Evolutionary conservation across 345 rosid genomes (phyloP), one percentile per base, ranked within the genome.

Genomic region (Citrus maxima): DNA sequence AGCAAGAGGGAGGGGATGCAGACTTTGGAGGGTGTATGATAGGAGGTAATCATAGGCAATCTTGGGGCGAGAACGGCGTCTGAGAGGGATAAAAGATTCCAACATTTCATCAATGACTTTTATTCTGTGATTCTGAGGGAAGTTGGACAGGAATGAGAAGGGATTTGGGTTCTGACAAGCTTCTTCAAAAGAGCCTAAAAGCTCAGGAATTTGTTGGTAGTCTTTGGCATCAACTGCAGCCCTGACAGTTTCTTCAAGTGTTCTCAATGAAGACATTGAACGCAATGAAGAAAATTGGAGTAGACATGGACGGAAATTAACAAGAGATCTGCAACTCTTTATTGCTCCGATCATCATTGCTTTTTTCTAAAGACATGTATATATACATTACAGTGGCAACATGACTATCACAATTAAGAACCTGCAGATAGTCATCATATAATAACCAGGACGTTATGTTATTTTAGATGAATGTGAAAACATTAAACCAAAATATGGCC

Each of bases 31-130:
- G 55, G 87, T 86, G 76, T 89, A 86, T 25, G 86, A 82, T 51
- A 95, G 93, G n/a, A 95, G 93, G 79, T 76, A 87, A 35, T 85
- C 80, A 82, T 93, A 92, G 27, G 84, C 90, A 34, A 78, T 80
- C 66, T 77, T 80, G 46, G 86, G 84, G 25, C 80, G 84, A 3
- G 87, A 87, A 16, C 89, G 93, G 40, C 98, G 98, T 59, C 92
- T 87, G 2, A 91, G 67, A 12, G 86, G 85, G 38, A 85, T 83
- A 76, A 90, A 86, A 61, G 94, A 87, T 61, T 86, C 94, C 42
- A 95, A 83, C 65, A 93, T 89, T 38, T 84, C 97, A 71, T 90
- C 93, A n/a, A 92, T 77, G 46, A 89, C 62, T 70, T 81, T 80
- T 64, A 80, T 88, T 80, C 89, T 80, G n/a, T 34, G 82, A 55